Conservation (phyloP, 805 yeast genomes). For the Pichia scutulata region DNA sequence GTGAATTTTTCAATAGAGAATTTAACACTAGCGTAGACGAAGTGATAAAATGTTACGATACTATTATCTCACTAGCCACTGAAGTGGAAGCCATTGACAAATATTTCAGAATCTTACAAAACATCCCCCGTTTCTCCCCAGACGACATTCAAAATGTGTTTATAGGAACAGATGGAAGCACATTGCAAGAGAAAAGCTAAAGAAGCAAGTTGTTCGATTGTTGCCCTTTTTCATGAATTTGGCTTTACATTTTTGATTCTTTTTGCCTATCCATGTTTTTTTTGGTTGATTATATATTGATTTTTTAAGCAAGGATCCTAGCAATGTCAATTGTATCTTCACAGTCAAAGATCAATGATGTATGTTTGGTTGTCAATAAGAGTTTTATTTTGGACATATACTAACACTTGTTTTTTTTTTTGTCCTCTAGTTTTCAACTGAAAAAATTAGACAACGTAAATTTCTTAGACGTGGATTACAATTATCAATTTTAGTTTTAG, state of each 20-base stretch:
- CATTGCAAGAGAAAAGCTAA: not conserved
- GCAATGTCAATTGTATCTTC: not conserved
- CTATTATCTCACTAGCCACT: conserved; percentile 15
- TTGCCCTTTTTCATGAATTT: not conserved
- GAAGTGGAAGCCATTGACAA: conserved; percentile 16
- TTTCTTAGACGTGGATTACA: conserved; percentile 44
- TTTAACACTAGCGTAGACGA: conserved; percentile 15
- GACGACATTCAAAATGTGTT: conserved; percentile 1
- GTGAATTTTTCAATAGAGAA: conserved; percentile 8
- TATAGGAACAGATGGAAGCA: not conserved
- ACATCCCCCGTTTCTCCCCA: conserved; percentile 13
- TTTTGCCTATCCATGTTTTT: not conserved
- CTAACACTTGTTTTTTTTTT: not conserved
- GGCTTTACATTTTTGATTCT: not conserved
- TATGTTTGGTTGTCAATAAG: not conserved
- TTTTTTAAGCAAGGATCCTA: not conserved
- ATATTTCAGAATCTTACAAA: conserved; percentile 19
- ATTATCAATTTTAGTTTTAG: conserved; percentile 41
- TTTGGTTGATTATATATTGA: not conserved
- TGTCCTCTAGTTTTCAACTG: conserved; percentile 26
- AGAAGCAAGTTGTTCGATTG: not conserved
- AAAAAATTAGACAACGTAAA: conserved; percentile 34
- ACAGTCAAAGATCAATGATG: conserved; percentile 1
- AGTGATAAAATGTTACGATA: conserved; percentile 21
- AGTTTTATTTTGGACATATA: not conserved